Base-by-base conservation (phyloP, 805 yeast genomes). In the Ogataea kodamae region DNA sequence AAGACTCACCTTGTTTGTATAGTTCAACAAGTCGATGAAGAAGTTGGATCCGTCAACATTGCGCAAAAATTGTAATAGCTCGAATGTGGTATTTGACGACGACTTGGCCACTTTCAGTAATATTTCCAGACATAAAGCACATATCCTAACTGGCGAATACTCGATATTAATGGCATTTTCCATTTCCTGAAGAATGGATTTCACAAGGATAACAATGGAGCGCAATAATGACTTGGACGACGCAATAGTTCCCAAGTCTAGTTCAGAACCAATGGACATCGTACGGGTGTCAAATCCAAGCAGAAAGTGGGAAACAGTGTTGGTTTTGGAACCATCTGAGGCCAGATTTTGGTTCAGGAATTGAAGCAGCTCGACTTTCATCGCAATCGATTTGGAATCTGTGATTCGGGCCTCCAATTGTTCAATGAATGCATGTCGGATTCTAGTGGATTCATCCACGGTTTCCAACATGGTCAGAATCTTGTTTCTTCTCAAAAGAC, bases 371-470 rank as follows among this genome's bases (percentile, higher is more conserved):
- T 70, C 68, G 18, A 76, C 52, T 49, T 87, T 86, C 9, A 76
- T 50, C 5, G 59, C 62, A 20, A 78, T 55, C 11, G 62, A 60
- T 5, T 64, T 59, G 6, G 62, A 55, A n/a, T 50, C 45, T 1
- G 59, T 57, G 23, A 70, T 64, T 6, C 47, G 64, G 5, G 74
- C 48, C 26, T 73, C 79, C 14, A 81, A 48, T 49, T 86, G 95
- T 24, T 76, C 72, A 25, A 85, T 76, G 39, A 88, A 78, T 0
- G 87, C 76, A 46, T 73, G 74, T 40, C 82, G 74, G 22, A 90
- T 82, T 44, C 89, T 70, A 2, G 71, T 63, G 0, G 95, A 76
- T 46, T 89, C 96, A 45, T 85, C 85, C 19, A 83, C 74, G 10
- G 88, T 80, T 48, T 80, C 82, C 33, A 83, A 69, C 22, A 84